Evolutionary conservation across 2,329 filamentous ascomycete species (phyloP).

Genomic region (Colletotrichum spinosum): DNA sequence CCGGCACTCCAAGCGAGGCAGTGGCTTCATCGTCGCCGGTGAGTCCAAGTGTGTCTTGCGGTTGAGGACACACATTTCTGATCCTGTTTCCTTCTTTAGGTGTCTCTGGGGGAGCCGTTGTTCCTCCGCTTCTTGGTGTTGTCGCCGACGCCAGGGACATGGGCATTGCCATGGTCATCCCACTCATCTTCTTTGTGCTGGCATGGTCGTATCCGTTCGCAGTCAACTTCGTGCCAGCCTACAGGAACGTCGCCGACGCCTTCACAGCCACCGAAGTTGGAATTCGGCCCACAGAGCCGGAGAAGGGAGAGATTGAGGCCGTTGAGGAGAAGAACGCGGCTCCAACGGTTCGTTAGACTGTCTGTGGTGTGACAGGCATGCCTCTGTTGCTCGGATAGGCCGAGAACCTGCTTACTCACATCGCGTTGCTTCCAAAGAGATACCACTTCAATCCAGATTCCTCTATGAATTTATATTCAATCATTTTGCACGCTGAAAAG

Average conservation of each 20-base stretch:
- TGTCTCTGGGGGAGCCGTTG: conserved; percentile 78
- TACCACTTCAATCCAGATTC: no score
- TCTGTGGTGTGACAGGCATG: no score
- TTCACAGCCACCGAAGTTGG: conserved; percentile 61
- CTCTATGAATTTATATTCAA: no score
- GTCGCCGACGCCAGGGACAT: conserved; percentile 64
- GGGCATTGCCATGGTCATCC: conserved; percentile 74
- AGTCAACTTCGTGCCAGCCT: conserved; percentile 75
- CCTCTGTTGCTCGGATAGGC: no score
- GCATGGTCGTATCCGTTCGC: conserved; percentile 68
- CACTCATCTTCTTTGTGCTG: conserved; percentile 68
- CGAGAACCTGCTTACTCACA: no score
- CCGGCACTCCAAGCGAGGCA: conserved; percentile 81
- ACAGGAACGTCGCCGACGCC: conserved; percentile 72
- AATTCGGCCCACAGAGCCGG: conserved; percentile 42
- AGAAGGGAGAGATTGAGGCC: conserved; percentile 30
- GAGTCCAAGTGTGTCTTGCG: conserved; percentile 29
- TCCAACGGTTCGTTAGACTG: conserved; percentile 1
- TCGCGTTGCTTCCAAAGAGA: no score
- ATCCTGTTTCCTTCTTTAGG: conserved; percentile 71
- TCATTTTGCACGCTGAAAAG: no score
- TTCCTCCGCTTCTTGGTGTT: conserved; percentile 77
- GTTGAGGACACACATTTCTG: conserved; percentile 62
- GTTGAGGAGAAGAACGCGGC: conserved; percentile 29
- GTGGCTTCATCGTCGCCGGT: conserved; percentile 70